A percentile compares a stretch with the other conserved stretches of the same genome.
Evolutionary conservation across 2,329 filamentous ascomycete genomes (phyloP).

Genomic region (Westerdykella sp.): DNA sequence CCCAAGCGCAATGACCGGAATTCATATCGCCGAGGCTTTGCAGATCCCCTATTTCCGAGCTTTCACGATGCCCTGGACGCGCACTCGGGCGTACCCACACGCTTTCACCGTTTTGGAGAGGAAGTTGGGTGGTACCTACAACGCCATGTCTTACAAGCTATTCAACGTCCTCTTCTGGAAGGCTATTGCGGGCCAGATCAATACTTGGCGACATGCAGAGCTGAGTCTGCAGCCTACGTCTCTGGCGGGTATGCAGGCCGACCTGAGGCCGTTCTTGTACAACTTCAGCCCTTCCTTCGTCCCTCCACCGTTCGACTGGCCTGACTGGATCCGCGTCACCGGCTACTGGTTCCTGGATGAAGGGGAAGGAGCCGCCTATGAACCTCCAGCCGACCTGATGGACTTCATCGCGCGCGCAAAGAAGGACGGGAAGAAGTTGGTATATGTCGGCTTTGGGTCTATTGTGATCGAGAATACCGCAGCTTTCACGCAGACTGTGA

Average conservation of each 20-base stretch:
- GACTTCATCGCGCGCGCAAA: slow-evolving; percentile 81
- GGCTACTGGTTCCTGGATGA: slow-evolving; percentile 98
- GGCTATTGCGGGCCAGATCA: slow-evolving; percentile 83
- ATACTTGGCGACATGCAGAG: slow-evolving; percentile 79
- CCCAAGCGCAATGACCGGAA: slow-evolving; percentile 93
- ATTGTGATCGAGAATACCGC: slow-evolving; percentile 88
- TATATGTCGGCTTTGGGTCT: slow-evolving; percentile 95
- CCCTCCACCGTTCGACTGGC: slow-evolving; percentile 88
- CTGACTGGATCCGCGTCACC: slow-evolving; percentile 94
- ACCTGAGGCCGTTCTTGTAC: slow-evolving; percentile 97
- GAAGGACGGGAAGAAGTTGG: slow-evolving; percentile 77
- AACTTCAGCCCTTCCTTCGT: slow-evolving; percentile 95
- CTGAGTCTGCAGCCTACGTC: slow-evolving; percentile 74
- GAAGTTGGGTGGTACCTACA: slow-evolving; percentile 93
- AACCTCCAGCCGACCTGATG: slow-evolving; percentile 66
- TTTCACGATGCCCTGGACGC: slow-evolving; percentile 98
- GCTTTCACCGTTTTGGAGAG: slow-evolving; percentile 89
- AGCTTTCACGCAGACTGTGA: slow-evolving; percentile 84
- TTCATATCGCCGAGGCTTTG: slow-evolving; percentile 92
- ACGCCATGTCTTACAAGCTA: slow-evolving; percentile 90
- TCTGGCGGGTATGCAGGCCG: slow-evolving; percentile 85
- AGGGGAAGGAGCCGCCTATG: slow-evolving; percentile 49
- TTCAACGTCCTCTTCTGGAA: slow-evolving; percentile 98
- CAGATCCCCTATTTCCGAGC: slow-evolving; percentile 93
- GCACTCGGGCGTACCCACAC: slow-evolving; percentile 91